Percentiles rank a stretch among this genome's conserved stretches.
phyloP scores from a whole-genome alignment of 495 filamentous ascomycete genomes.

The Friedmanniomyces endolithicus region DNA sequence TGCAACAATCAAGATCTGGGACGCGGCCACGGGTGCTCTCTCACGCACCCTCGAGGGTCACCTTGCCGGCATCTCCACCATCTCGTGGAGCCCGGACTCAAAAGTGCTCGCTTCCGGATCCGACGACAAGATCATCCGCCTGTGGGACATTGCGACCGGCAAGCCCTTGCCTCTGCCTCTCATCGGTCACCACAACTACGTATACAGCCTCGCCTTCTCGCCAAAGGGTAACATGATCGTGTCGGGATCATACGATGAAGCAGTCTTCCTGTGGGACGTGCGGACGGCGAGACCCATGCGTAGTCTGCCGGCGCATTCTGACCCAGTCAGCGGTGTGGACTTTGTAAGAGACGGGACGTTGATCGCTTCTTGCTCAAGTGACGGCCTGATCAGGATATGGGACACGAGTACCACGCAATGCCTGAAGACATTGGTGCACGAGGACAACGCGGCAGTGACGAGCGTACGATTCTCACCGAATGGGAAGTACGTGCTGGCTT shows the following conservation, averaged over 20 bases:
- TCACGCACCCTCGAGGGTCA: slow-evolving; percentile 87
- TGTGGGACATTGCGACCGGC: slow-evolving; percentile 75
- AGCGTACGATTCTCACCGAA: slow-evolving; percentile 87
- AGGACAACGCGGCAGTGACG: slow-evolving; percentile 88
- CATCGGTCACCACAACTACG: slow-evolving; percentile 86
- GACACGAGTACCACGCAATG: slow-evolving; percentile 94
- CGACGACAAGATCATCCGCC: slow-evolving; percentile 88
- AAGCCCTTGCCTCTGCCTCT: slow-evolving; percentile 54
- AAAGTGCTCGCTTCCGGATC: slow-evolving; percentile 77
- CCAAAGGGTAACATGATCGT: slow-evolving; percentile 95
- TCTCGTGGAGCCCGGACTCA: slow-evolving; percentile 85
- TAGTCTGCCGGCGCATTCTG: slow-evolving; percentile 83
- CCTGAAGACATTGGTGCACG: slow-evolving; percentile 83
- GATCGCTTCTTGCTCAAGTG: slow-evolving; percentile 75
- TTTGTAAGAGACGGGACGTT: slow-evolving; percentile 87
- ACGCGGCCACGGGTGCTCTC: slow-evolving; percentile 60
- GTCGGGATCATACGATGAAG: slow-evolving; percentile 91
- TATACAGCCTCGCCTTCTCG: slow-evolving; percentile 84
- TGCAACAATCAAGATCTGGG: slow-evolving; percentile 81
- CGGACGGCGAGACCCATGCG: slow-evolving; percentile 72
- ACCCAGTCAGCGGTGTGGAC: slow-evolving; percentile 86
- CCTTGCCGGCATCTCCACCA: slow-evolving; percentile 75
- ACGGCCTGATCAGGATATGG: slow-evolving; percentile 89
- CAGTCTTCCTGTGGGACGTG: slow-evolving; percentile 93
- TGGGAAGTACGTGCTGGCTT: slow-evolving; percentile 81